Percentiles rank a stretch among this genome's conserved stretches.
These are phyloP conservation scores for Tricholoma saponaceum DNA, from an alignment of 768 basidiomycete genomes.

Conservation along the genomic window DNA sequence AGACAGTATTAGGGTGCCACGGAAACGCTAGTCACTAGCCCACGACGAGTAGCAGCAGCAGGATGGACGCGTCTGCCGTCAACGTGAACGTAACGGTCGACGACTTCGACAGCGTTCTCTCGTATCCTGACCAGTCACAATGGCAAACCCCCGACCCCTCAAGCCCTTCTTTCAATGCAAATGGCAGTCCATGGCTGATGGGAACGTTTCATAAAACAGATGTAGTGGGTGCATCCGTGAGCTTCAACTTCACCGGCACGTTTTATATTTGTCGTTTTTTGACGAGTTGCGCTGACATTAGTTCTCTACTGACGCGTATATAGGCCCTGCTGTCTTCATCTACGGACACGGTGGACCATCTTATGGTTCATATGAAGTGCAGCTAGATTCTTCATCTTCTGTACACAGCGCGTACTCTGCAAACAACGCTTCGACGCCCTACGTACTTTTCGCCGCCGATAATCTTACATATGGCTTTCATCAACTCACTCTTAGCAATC, in stretches of 20 bases:
- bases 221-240: slow-evolving; percentile 29
- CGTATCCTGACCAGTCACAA: slow-evolving; percentile 33
- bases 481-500: slow-evolving; percentile 34
- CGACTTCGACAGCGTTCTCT: slow-evolving; percentile 43
- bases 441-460: slow-evolving; percentile 29
- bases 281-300: not conserved
- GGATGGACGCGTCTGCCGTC: slow-evolving; percentile 39
- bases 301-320: not conserved
- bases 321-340: slow-evolving; percentile 40
- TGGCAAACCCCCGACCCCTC: slow-evolving; percentile 49
- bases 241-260: slow-evolving; percentile 41
- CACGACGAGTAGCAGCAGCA: not conserved
- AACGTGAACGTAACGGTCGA: slow-evolving; percentile 43
- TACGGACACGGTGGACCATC: slow-evolving; percentile 39
- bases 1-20: too few relatives aligned
- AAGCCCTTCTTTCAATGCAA: slow-evolving; percentile 29
- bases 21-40: too few relatives aligned
- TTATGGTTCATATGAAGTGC: slow-evolving; percentile 38
- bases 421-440: slow-evolving; percentile 26
- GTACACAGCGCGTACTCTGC: slow-evolving; percentile 29
- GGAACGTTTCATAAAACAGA: slow-evolving; percentile 42
- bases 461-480: slow-evolving; percentile 37
- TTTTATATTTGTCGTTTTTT: not conserved
- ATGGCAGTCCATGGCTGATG: slow-evolving; percentile 33
- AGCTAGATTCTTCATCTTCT: slow-evolving; percentile 28